phyloP scores from a whole-genome alignment of 1,284 basidiomycete species.

The Ceratobasidium sp. region DNA sequence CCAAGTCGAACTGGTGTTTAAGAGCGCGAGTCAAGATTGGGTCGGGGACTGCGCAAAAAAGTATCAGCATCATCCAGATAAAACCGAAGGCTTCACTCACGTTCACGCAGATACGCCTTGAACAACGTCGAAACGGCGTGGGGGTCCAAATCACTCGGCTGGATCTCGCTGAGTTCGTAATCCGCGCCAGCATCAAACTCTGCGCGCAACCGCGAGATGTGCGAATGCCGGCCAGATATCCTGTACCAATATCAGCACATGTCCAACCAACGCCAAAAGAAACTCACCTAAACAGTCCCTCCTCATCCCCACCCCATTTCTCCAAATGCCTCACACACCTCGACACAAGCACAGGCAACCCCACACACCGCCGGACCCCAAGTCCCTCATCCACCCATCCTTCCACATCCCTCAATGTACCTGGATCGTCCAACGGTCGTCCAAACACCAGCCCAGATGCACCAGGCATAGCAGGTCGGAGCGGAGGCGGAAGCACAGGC shows the following conservation, averaged over 20 bases:
- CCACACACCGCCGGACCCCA: constrained; percentile 37
- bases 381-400: constrained; percentile 55
- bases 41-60: constrained; percentile 71
- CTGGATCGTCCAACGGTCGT: constrained; percentile 46
- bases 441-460: constrained; percentile 39
- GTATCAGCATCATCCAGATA: neutral
- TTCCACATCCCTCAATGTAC: constrained; percentile 58
- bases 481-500: constrained; percentile 3
- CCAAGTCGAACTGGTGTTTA: constrained; percentile 77
- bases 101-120: constrained; percentile 60
- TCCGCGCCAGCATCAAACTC: constrained; percentile 91
- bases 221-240: constrained; percentile 77
- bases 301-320: constrained; percentile 82
- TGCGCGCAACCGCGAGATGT: constrained; percentile 74
- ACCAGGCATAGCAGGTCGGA: constrained; percentile 25
- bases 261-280: neutral
- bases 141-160: constrained; percentile 86
- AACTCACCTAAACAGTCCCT: constrained; percentile 81
- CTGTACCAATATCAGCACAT: constrained; percentile 56
- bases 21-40: constrained; percentile 78
- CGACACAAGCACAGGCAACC: constrained; percentile 75
- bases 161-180: constrained; percentile 77
- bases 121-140: constrained; percentile 86
- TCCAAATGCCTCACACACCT: constrained; percentile 83
- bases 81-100: constrained; percentile 51